Conservation (phyloP, 2,329 filamentous ascomycete species). For the Epichloe gansuensis region DNA sequence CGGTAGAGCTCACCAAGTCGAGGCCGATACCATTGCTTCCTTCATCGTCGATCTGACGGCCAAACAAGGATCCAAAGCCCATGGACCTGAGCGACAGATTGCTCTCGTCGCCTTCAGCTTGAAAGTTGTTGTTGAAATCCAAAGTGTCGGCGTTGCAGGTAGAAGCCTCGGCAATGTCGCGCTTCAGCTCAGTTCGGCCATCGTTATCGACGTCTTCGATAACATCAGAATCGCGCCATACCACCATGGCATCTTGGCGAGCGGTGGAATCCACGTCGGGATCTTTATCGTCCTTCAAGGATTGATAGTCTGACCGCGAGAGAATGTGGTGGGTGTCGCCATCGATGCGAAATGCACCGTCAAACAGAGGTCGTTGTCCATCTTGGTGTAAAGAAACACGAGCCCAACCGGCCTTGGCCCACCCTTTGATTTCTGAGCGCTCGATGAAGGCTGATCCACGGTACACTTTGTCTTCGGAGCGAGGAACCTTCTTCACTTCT, state of each 20-base stretch:
- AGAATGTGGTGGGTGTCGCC: conserved; percentile 82
- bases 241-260: conserved; percentile 66
- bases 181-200: conserved; percentile 49
- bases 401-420: conserved; percentile 78
- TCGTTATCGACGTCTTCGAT: conserved; percentile 19
- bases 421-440: conserved; percentile 45
- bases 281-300: conserved; percentile 59
- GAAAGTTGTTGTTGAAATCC: conserved; percentile 63
- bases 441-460: conserved; percentile 66
- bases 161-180: conserved; percentile 31
- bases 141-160: conserved; percentile 66
- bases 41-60: conserved; percentile 58
- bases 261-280: conserved; percentile 44
- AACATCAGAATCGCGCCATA: conserved; percentile 88
- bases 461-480: conserved; percentile 68
- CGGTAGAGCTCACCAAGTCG: conserved; percentile 68
- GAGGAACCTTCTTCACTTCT: conserved; percentile 54
- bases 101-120: conserved; percentile 46
- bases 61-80: conserved; percentile 54
- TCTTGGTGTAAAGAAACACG: conserved; percentile 67
- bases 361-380: conserved; percentile 68
- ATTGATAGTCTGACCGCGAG: conserved; percentile 57
- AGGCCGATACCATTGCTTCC: conserved; percentile 54
- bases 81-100: conserved; percentile 42
- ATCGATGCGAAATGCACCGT: conserved; percentile 73